Base-by-base conservation (phyloP, 2,329 filamentous ascomycete species). In the Diaporthe citrichinensis region DNA sequence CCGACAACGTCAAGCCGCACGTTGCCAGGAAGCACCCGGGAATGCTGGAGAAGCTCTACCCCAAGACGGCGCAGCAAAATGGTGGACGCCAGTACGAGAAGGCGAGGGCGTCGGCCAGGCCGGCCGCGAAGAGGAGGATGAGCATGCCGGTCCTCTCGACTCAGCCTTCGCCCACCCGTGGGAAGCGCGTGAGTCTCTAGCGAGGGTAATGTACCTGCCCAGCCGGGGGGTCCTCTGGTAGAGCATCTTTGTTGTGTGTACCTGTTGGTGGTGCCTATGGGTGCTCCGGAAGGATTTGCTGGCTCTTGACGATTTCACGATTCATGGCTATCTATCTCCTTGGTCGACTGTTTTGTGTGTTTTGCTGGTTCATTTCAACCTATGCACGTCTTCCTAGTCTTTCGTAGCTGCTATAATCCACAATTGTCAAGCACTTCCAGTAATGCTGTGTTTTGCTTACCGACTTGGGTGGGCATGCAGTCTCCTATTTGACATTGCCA, bases 1-100 rank as follows among this genome's bases (percentile, higher is more conserved):
- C 7, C 44, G 71, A 73, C 23, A 73, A 73, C 23, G n/a, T 73
- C 6, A 73, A 55, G 58, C 58, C 59, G 2, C 58, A 73, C 36
- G 20, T 73, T 1, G 17, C 4, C 1, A 73, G 49, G 28, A 73
- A 55, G 23, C 71, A 73, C 23, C 31, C 41, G 20, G 36, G 25
- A 2, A 3, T 17, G 25, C 23, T 57, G 20, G 23, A 2, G 9
- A 3, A 1, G 17, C 5, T 15, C 17, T 73, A 73, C 36, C 58
- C 34, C 5, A 41, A 31, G 46, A 9, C 20, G 25, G 25, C 28
- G 20, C 31, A 31, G 44, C 25, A 28, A 12, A 14, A 17, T 31
- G 51, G 51, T 7, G 44, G 34, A 1, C 14, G 3, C 23, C 68
- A 34, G n/a, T 0, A 2, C 36, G 39, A 59, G 28, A 34, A n/a